phyloP scores from a whole-genome alignment of 768 basidiomycete species.

The Auricularia sp. region DNA sequence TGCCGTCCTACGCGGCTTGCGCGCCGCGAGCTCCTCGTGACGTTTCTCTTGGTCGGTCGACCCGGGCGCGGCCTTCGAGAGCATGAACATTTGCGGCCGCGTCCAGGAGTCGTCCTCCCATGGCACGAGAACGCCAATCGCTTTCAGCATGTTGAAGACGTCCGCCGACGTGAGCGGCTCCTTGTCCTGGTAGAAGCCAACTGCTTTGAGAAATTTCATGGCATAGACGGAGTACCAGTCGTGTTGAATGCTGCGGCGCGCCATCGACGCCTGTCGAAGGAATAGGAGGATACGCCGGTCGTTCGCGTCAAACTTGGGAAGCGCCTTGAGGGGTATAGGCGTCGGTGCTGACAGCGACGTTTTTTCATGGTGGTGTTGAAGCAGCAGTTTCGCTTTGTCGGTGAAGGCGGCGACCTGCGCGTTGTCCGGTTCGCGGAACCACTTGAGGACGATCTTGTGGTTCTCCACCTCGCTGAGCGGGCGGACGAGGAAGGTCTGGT shows the following conservation, averaged over 20 bases:
- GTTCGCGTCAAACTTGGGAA: slow-evolving; percentile 36
- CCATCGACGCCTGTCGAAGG: slow-evolving; percentile 44
- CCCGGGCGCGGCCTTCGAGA: neutral
- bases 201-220: slow-evolving; percentile 46
- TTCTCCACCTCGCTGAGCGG: slow-evolving; percentile 47
- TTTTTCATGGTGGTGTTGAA: slow-evolving; percentile 21
- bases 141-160: slow-evolving; percentile 43
- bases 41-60: neutral
- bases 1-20: slow-evolving; percentile 23
- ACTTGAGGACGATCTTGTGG: slow-evolving; percentile 36
- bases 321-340: slow-evolving; percentile 15
- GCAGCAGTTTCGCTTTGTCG: slow-evolving; percentile 36
- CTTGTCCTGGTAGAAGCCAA: slow-evolving; percentile 30
- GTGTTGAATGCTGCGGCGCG: slow-evolving; percentile 37
- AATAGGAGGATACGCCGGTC: slow-evolving; percentile 54
- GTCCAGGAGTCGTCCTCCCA: slow-evolving; percentile 54
- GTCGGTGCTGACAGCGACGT: slow-evolving; percentile 25
- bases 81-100: neutral
- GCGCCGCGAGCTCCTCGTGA: slow-evolving; percentile 21
- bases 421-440: slow-evolving; percentile 32
- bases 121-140: slow-evolving; percentile 65
- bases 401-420: slow-evolving; percentile 40
- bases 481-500: slow-evolving; percentile 52
- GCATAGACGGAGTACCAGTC: slow-evolving; percentile 52
- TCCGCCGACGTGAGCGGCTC: slow-evolving; percentile 23